phyloP scores from a whole-genome alignment of 768 basidiomycete species.

The Mycena polygramma region DNA sequence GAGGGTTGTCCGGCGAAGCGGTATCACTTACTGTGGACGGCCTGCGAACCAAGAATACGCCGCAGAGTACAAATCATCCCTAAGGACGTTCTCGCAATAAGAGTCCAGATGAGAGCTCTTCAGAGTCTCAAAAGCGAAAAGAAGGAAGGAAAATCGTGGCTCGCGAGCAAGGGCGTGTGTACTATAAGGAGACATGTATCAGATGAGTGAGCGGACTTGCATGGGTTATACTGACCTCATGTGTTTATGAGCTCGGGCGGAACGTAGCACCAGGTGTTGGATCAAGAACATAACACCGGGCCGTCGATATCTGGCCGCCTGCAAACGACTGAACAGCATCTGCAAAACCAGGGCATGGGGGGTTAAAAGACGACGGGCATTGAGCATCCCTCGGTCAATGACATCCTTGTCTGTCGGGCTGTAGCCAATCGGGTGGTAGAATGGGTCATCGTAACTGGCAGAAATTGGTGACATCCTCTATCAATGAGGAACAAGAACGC shows the following conservation, averaged over 20 bases:
- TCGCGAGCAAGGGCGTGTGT: conserved; percentile 94
- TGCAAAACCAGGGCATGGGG: conserved; percentile 90
- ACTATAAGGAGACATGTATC: conserved; percentile 55
- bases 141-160: conserved; percentile 87
- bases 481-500: conserved; percentile 44
- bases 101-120: conserved; percentile 90
- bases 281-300: conserved; percentile 89
- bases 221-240: conserved; percentile 73
- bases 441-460: conserved; percentile 87
- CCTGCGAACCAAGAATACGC: conserved; percentile 96
- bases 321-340: conserved; percentile 91
- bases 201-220: neutral
- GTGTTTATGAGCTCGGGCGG: conserved; percentile 72
- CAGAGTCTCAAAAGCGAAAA: conserved; percentile 94
- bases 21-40: conserved; percentile 85
- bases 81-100: conserved; percentile 80
- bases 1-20: neutral
- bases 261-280: conserved; percentile 87
- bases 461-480: conserved; percentile 9
- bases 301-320: conserved; percentile 91
- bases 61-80: conserved; percentile 81
- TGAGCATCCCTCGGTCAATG: conserved; percentile 78
- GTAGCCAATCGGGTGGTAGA: conserved; percentile 87
- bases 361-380: conserved; percentile 80
- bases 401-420: conserved; percentile 89